Base-by-base conservation (phyloP, 257 asterid species). In the Solanum paucissectum region DNA sequence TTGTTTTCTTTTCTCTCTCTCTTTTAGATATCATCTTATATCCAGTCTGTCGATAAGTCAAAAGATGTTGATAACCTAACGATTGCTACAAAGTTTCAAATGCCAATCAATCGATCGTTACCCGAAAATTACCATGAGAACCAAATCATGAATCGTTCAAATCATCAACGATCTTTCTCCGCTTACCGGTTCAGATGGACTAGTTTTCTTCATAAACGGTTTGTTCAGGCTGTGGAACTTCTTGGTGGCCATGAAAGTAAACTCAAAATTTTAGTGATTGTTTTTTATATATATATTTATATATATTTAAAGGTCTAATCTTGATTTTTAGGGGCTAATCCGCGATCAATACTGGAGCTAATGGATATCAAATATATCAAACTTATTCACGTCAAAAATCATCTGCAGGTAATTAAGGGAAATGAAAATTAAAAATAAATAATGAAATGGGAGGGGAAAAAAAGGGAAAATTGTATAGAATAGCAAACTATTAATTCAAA, bases 201-300 rank as follows among this genome's bases (percentile, higher is more conserved):
- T 1, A 92, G 91, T 84, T 93, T 95, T 0, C 98, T 95, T 34
- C 99, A 95, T 76, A 90, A 95, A 5, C 98, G 99, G 12, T 96
- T 96, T 73, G 98, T 95, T 87, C 96, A 94, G 79, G 97, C 97
- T 71, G 99, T 96, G 52, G 98, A 96, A 87, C 99, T 96, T 40
- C 98, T 96, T 68, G 98, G 99, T n/a, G 99, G 99, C 94, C 98
- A 95, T 91, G 99, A 96, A 92, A 95, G 99, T 96, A 93, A 40
- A 60, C 20, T 42, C 68, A 21, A 21, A 21, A 8, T 60, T 60
- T 60, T 60, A 21, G 14, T n/a, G 13, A 62, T 23, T 62, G 14
- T 4, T 62, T 62, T 25, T 2, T 38, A 8, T 38, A 38, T 38
- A 37, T 23, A 6, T 5, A n/a, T 60, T 34, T 34, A 33, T 60